Percentiles rank a stretch among this genome's conserved stretches.
These are phyloP conservation scores for Tricladium varicosporioides DNA, from an alignment of 2,329 filamentous ascomycete species.

Conservation along the genomic window DNA sequence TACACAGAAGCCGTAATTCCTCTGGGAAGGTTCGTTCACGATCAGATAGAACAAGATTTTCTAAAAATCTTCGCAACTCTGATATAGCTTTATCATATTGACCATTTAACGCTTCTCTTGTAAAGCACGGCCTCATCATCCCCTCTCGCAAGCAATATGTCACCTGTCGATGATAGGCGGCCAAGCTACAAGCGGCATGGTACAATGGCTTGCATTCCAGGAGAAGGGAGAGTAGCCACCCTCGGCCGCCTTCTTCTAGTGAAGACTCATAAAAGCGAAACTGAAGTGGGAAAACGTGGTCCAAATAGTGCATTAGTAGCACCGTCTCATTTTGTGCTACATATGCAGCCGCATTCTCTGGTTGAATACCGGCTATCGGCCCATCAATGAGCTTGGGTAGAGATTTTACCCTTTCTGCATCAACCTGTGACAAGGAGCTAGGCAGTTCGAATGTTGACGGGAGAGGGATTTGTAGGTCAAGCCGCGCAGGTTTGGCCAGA, in stretches of 20 bases:
- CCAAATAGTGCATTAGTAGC: conserved; percentile 57
- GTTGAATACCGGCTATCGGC: neutral
- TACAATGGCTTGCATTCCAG: conserved; percentile 54
- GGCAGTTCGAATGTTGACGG: neutral
- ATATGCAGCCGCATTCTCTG: neutral
- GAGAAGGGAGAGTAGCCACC: conserved; percentile 58
- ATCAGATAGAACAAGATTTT: neutral
- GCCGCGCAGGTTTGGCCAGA: neutral
- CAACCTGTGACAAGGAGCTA: neutral
- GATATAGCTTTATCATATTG: neutral
- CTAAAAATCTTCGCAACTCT: neutral
- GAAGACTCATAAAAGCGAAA: conserved; percentile 60
- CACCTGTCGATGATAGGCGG: conserved; percentile 54
- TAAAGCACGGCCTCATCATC: neutral
- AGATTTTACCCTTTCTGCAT: neutral
- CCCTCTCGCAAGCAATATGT: conserved; percentile 9
- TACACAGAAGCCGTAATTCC: neutral
- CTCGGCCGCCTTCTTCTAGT: conserved; percentile 51
- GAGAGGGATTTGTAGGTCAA: neutral
- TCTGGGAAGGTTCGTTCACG: neutral
- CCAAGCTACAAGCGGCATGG: conserved; percentile 53
- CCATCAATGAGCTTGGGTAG: neutral
- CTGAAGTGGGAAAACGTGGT: conserved; percentile 59
- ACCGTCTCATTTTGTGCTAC: conserved; percentile 13
- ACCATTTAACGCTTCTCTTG: neutral